Evolutionary conservation across 2,329 filamentous ascomycete species (phyloP), one percentile per base, ranked within the genome.

Genomic region (Penicillium sp.): DNA sequence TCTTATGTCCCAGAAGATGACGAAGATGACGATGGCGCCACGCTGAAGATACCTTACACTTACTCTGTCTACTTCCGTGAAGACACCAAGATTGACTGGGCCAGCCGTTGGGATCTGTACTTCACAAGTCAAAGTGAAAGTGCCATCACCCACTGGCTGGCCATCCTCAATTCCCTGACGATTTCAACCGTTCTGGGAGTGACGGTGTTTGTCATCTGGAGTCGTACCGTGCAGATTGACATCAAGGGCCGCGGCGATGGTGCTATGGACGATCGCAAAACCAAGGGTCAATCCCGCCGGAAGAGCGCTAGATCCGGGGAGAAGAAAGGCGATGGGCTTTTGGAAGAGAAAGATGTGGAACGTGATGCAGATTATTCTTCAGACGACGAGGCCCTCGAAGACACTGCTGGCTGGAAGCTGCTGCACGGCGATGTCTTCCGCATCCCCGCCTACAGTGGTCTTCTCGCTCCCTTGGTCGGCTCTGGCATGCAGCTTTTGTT

Each of bases 51-150:
- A 48, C 90, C 91, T 0, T 95, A 92, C 73, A 90, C 90, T 0
- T 96, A 96, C 75, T 93, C 91, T 3, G 88, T 96, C 13, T 95
- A 94, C 74, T 96, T 92, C 77, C 86, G 90, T 48, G 89, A 95
- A 70, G 90, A 95, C 58, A 83, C 87, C 40, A 84, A 82, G 18
- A 79, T 95, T 47, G 90, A 94, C 60, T 96, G 92, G 92, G 80
- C 81, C 53, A 90, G 87, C 63, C 84, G 91, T 51, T 96, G 92
- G 91, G 90, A 95, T 66, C 77, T 93, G 51, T 96, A 95, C 73
- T 95, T 96, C 75, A 89, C 89, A 56, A 92, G 93, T 71, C 90
- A 94, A 68, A 88, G 91, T 54, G 90, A 93, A 62, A 89, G 89
- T 43, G 87, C 85, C 24, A 86, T 86, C 68, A 90, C 93, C 22